Base-by-base conservation (phyloP, 2,329 filamentous ascomycete genomes). In the Trichophyton mentagrophytes region DNA sequence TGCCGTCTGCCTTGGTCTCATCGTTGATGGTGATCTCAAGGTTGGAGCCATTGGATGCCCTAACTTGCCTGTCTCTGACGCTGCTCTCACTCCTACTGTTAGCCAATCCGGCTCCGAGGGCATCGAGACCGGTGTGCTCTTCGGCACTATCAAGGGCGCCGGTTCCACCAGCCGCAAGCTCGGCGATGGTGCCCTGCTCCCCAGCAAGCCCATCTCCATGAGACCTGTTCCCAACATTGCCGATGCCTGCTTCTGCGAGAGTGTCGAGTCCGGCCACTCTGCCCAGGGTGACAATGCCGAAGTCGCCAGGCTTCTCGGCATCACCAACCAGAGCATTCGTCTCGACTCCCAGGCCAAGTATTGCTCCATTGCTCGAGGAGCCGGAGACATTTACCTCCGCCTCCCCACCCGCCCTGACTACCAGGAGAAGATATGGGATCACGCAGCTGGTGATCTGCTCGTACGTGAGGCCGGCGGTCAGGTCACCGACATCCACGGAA, bases 331-430 rank as follows among this genome's bases (percentile, higher is more conserved):
- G n/a, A 90, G 88, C 66, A 91, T 99, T 63, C 85, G 92, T 65
- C 93, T 99, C 87, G 93, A 99, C 77, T 95, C 89, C 59, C 93
- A 99, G 77, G 92, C 93, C 68, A 99, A 99, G 77, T 99, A 99
- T 76, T 92, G 87, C 64, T 93, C 89, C 40, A 95, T 99, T 71
- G 93, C 93, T 40, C 82, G 93, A 64, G 93, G 93, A 53, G 90
- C 91, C 3, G 93, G 91, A 57, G 93, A 99, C 71, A 86, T 99
- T 66, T 99, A 99, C 76, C 82, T 99, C 61, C 84, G 95, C 60
- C 78, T 99, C 62, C 93, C 93, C 2, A 87, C 89, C 30, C 88
- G 84, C 72, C 87, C 86, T 67, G 86, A 87, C 60, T 99, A 99
- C 77, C 85, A 95, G 73, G 93, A 99, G 81, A 99, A 99, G 83